Evolutionary conservation across 306 rosid genomes (phyloP).

Genomic region (Comarum palustre): DNA sequence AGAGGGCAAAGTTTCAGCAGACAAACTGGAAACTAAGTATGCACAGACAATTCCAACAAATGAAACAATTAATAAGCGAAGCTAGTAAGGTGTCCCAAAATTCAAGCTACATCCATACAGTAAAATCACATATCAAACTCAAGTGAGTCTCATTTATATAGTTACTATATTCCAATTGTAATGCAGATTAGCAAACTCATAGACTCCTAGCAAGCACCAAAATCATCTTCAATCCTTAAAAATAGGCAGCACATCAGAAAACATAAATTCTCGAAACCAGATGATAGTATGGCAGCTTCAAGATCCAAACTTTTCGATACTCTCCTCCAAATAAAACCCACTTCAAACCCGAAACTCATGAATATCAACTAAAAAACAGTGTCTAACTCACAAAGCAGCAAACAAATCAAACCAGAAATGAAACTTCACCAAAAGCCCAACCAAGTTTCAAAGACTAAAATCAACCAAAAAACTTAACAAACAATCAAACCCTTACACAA

Average conservation of each 20-base stretch:
- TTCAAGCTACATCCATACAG: neutral
- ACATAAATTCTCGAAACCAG: neutral
- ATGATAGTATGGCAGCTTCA: slow-evolving; percentile 4
- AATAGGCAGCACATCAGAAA: neutral
- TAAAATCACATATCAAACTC: slow-evolving; percentile 4
- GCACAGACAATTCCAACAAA: neutral
- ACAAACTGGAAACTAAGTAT: neutral
- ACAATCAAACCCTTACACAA: neutral
- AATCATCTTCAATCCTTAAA: neutral
- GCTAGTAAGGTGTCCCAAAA: neutral
- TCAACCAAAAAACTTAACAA: slow-evolving; percentile 5
- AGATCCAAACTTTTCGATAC: neutral
- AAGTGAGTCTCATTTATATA: slow-evolving; percentile 5
- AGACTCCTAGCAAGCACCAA: neutral
- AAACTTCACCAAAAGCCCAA: neutral
- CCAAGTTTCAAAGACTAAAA: neutral
- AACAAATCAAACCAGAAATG: neutral
- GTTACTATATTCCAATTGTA: neutral
- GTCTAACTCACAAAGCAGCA: neutral
- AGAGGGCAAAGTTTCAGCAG: neutral
- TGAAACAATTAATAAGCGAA: neutral
- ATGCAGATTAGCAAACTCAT: neutral
- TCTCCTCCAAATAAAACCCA: neutral
- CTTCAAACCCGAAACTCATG: neutral
- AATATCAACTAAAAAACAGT: slow-evolving; percentile 7